These are phyloP conservation scores for Arctium minus DNA, from an alignment of 129 eudicot species.

Conservation along the genomic window DNA sequence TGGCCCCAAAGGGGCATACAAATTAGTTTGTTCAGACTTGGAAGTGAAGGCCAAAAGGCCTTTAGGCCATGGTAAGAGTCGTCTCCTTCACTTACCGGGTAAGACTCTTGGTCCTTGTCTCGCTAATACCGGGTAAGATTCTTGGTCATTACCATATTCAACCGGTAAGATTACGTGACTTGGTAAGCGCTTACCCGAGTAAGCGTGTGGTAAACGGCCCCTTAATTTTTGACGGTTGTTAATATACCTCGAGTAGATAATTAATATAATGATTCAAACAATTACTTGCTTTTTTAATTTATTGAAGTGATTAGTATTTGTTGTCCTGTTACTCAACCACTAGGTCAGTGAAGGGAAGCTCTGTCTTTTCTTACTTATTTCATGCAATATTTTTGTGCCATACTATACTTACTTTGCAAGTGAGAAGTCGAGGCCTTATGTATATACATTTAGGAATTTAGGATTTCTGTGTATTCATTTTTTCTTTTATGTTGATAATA, in stretches of 20 bases:
- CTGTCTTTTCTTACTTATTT: background rate
- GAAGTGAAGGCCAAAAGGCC: background rate
- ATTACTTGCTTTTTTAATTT: no score
- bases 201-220: no score
- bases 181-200: no score
- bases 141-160: no score
- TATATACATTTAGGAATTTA: background rate
- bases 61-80: constrained; percentile 38
- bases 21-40: background rate
- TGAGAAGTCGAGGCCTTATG: background rate
- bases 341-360: background rate
- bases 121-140: no score
- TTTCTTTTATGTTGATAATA: constrained; percentile 11
- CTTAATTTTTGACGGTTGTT: no score
- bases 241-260: no score
- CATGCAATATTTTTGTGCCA: background rate
- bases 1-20: background rate
- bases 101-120: no score
- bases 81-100: background rate
- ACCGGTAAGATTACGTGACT: no score
- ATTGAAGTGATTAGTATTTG: background rate
- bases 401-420: background rate
- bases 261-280: no score
- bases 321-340: background rate
- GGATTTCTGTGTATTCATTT: background rate